phyloP scores from a whole-genome alignment of 345 rosid genomes.

The Citrus trifoliata region DNA sequence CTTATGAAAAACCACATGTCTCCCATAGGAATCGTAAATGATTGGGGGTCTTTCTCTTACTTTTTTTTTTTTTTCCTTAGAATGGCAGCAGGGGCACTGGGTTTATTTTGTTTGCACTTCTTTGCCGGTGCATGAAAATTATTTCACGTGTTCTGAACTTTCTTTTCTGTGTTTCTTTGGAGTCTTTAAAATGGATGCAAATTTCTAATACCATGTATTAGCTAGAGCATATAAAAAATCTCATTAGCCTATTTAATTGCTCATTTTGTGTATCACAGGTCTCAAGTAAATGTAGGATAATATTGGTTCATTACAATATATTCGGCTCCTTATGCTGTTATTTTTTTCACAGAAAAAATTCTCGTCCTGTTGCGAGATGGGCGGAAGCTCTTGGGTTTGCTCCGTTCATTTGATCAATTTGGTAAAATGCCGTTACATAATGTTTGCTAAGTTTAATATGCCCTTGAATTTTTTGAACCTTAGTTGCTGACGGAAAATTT shows the following conservation, averaged over 20 bases:
- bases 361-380: slow-evolving; percentile 86
- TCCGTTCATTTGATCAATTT: slow-evolving; percentile 97
- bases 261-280: neutral
- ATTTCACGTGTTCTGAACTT: neutral
- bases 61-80: neutral
- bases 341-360: slow-evolving; percentile 60
- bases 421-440: slow-evolving; percentile 33
- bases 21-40: neutral
- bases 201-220: neutral
- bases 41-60: neutral
- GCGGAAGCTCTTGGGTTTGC: slow-evolving; percentile 81
- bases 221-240: neutral
- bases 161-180: neutral
- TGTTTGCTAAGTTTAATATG: neutral
- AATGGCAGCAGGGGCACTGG: neutral
- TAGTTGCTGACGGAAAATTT: slow-evolving; percentile 3
- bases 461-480: neutral
- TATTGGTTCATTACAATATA: neutral
- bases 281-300: neutral
- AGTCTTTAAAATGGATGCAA: neutral
- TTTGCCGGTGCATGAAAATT: neutral
- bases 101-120: neutral
- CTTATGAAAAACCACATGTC: neutral
- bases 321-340: neutral
- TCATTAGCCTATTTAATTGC: neutral